Evolutionary conservation across 805 yeast genomes (phyloP).

Genomic region (Barnettozyma salicaria): DNA sequence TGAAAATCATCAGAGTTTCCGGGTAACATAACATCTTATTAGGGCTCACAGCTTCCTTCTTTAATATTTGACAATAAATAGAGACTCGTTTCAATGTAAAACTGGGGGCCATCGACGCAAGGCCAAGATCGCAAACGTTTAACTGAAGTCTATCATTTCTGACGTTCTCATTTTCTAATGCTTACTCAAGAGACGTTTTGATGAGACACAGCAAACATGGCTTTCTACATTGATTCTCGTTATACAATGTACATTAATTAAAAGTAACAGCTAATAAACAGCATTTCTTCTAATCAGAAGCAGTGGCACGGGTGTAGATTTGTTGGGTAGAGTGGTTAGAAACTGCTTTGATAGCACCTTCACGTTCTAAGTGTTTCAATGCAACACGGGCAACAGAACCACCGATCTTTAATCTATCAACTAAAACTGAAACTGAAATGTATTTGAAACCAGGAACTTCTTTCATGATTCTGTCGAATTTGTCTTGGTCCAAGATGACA

Average conservation of each 20-base stretch:
- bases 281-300: conserved; percentile 44
- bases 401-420: conserved; percentile 98
- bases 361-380: conserved; percentile 87
- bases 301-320: conserved; percentile 84
- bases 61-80: no score
- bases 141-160: no score
- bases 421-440: conserved; percentile 96
- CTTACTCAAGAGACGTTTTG: no score
- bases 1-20: no score
- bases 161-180: no score
- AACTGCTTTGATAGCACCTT: conserved; percentile 92
- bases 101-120: no score
- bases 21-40: no score
- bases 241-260: conserved; percentile 26
- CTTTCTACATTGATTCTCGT: no score
- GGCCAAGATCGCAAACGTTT: no score
- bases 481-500: conserved; percentile 94
- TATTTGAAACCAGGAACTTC: conserved; percentile 99
- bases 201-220: no score
- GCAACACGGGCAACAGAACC: conserved; percentile 99
- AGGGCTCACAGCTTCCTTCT: no score
- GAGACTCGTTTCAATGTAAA: no score
- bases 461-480: conserved; percentile 98
- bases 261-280: conserved; percentile 16
- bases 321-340: conserved; percentile 94